Conservation (phyloP, 2,329 filamentous ascomycete genomes). For the Aspergillus candidus region DNA sequence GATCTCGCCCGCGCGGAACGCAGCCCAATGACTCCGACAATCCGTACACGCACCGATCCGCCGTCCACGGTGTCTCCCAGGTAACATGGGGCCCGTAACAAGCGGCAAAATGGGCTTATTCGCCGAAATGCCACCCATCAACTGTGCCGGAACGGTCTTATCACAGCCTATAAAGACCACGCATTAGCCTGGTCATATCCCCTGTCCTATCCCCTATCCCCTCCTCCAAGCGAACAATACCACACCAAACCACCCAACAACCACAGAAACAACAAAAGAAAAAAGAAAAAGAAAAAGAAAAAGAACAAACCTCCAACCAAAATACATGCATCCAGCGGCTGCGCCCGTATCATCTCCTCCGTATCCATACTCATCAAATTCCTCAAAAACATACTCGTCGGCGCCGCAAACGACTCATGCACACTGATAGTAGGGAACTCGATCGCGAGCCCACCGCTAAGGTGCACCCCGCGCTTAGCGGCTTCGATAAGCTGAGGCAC, state of each 20-base stretch:
- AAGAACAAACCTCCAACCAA: constrained; percentile 55
- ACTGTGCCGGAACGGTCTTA: constrained; percentile 66
- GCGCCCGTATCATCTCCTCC: constrained; percentile 68
- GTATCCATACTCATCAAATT: constrained; percentile 77
- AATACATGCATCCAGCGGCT: constrained; percentile 63
- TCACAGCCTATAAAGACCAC: constrained; percentile 54
- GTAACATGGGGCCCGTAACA: constrained; percentile 70
- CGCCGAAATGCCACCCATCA: constrained; percentile 70
- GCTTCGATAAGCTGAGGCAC: constrained; percentile 66
- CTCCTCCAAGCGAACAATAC: too few species aligned
- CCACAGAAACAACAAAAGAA: too few species aligned
- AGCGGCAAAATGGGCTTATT: constrained; percentile 66
- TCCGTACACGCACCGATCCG: constrained; percentile 69
- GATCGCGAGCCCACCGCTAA: constrained; percentile 61
- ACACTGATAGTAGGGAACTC: constrained; percentile 70
- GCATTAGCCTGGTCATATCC: too few species aligned
- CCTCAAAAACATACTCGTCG: constrained; percentile 68
- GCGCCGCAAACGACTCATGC: constrained; percentile 62
- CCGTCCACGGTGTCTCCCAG: constrained; percentile 58
- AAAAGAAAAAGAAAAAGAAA: not conserved
- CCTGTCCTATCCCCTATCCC: too few species aligned
- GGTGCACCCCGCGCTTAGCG: constrained; percentile 60
- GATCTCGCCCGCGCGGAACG: constrained; percentile 58
- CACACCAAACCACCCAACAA: too few species aligned
- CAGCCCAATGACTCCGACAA: constrained; percentile 68